Conservation (phyloP, 140 eudicot species). For the Bidens hawaiensis region DNA sequence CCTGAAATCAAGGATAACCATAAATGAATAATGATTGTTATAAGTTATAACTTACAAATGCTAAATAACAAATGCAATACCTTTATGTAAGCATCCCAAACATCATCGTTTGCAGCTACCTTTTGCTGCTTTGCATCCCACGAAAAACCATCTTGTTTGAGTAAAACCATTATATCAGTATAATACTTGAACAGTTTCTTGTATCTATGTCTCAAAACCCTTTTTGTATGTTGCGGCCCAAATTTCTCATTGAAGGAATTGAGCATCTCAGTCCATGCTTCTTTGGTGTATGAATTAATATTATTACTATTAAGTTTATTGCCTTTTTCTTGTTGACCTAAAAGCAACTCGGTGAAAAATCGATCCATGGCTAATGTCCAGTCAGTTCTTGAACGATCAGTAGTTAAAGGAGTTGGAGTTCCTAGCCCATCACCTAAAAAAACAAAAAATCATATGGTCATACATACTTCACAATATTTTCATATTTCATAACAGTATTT, state of each 20-base stretch:
- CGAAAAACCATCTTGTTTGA: conserved; percentile 45
- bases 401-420: conserved; percentile 28
- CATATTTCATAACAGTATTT: background rate
- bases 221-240: conserved; percentile 46
- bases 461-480: background rate
- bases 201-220: conserved; percentile 55
- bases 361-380: conserved; percentile 58
- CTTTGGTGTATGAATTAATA: conserved; percentile 34
- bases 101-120: conserved; percentile 52
- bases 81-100: conserved; percentile 58
- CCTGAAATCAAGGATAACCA: conserved; percentile 26
- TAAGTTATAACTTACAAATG: background rate
- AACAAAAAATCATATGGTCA: background rate
- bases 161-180: conserved; percentile 33
- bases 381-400: conserved; percentile 48
- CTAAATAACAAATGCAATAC: conserved; percentile 20
- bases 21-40: background rate
- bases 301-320: conserved; percentile 30
- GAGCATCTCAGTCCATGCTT: conserved; percentile 58
- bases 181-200: conserved; percentile 51
- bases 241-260: conserved; percentile 36
- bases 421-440: conserved; percentile 41
- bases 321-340: conserved; percentile 46
- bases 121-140: conserved; percentile 44
- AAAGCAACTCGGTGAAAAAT: conserved; percentile 36